Evolutionary conservation across 768 basidiomycete genomes (phyloP).

Genomic region (Suillus cothurnatus): DNA sequence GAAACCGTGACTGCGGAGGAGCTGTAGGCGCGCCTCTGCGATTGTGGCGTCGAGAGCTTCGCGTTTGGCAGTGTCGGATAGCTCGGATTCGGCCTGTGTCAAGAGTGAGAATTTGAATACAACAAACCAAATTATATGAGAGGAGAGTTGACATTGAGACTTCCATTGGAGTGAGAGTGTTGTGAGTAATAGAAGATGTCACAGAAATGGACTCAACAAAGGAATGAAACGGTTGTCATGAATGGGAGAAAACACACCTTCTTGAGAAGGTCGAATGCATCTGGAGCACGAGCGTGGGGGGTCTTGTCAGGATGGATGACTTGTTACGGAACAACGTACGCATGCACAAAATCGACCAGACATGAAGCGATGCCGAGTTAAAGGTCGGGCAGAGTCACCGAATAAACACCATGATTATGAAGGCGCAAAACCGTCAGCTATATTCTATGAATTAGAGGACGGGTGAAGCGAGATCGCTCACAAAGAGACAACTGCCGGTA

Average conservation of each 20-base stretch:
- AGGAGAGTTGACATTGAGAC: neutral
- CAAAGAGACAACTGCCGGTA: conserved; percentile 85
- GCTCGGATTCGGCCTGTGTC: conserved; percentile 80
- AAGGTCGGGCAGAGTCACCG: neutral
- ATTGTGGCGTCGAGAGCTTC: conserved; percentile 82
- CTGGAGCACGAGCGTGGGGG: conserved; percentile 81
- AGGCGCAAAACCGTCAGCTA: conserved; percentile 7
- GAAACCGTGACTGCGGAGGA: conserved; percentile 66
- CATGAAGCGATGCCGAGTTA: conserved; percentile 1
- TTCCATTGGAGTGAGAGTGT: neutral
- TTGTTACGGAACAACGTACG: conserved; percentile 51
- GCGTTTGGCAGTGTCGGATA: conserved; percentile 77
- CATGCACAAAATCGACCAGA: conserved; percentile 17
- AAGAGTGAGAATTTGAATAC: neutral
- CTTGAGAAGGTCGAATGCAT: conserved; percentile 93
- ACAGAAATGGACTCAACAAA: neutral
- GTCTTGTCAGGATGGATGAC: conserved; percentile 99
- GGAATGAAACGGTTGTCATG: neutral
- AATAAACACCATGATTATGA: conserved; percentile 4
- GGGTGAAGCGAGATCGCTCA: conserved; percentile 42
- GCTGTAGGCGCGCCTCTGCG: conserved; percentile 65
- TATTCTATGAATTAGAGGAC: neutral
- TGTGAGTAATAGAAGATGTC: neutral
- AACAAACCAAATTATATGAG: neutral
- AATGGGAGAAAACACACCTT: conserved; percentile 55